Percentiles rank a stretch among this genome's conserved stretches.
Evolutionary conservation across 2,329 filamentous ascomycete genomes (phyloP).

Genomic region (Fulvia fulva): DNA sequence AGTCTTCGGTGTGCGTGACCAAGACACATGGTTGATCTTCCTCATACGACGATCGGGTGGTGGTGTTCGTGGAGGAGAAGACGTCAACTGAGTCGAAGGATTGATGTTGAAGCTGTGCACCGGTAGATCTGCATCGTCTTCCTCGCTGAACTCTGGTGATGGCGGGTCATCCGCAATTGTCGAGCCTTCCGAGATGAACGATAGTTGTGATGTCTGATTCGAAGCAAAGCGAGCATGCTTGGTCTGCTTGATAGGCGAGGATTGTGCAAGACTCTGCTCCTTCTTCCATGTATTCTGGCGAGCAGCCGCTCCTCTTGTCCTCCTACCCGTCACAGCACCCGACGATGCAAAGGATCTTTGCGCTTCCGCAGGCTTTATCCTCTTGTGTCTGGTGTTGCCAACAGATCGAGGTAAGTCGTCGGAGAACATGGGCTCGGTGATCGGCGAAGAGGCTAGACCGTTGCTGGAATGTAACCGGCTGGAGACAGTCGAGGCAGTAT

Average conservation of each 20-base stretch:
- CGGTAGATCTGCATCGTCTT: slow-evolving; percentile 79
- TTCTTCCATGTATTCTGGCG: slow-evolving; percentile 68
- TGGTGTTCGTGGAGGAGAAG: slow-evolving; percentile 85
- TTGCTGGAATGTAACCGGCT: slow-evolving; percentile 67
- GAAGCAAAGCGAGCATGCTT: slow-evolving; percentile 72
- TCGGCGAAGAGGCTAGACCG: slow-evolving; percentile 75
- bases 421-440: slow-evolving; percentile 79
- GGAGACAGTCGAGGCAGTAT: slow-evolving; percentile 80
- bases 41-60: slow-evolving; percentile 47
- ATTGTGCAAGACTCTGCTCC: slow-evolving; percentile 72
- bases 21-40: slow-evolving; percentile 39
- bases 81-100: slow-evolving; percentile 48
- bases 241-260: slow-evolving; percentile 77
- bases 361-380: slow-evolving; percentile 23
- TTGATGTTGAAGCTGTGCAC: slow-evolving; percentile 65
- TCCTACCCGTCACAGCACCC: slow-evolving; percentile 30
- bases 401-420: slow-evolving; percentile 72
- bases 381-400: slow-evolving; percentile 48
- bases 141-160: slow-evolving; percentile 62
- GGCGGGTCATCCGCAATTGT: slow-evolving; percentile 61
- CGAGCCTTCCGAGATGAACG: slow-evolving; percentile 70
- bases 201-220: slow-evolving; percentile 64
- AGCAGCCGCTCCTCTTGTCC: slow-evolving; percentile 29
- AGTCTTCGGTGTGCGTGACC: slow-evolving; percentile 52
- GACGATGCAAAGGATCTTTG: slow-evolving; percentile 25